Evolutionary conservation across 352 stramenopile species (phyloP).

Genomic region (Plasmopara viticola): DNA sequence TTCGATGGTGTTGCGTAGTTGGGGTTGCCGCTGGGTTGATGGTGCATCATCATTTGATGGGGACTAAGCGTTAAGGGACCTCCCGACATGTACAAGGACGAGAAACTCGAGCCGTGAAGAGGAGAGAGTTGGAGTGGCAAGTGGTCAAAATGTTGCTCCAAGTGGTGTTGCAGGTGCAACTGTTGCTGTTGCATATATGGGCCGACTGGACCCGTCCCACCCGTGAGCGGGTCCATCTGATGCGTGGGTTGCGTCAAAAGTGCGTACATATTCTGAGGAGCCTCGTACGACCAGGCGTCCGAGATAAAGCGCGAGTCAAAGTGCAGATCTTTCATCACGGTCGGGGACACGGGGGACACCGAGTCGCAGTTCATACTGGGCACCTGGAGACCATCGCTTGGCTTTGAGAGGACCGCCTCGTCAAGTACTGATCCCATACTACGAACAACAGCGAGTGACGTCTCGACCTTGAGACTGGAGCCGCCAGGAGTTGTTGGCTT

Average conservation of each 20-base stretch:
- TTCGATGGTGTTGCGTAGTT: conserved; percentile 25
- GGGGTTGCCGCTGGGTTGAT: conserved; percentile 12
- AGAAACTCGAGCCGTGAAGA: conserved; percentile 22
- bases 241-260: conserved; percentile 27
- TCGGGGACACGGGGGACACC: conserved; percentile 23
- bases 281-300: conserved; percentile 40
- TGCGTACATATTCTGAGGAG: conserved; percentile 50
- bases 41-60: conserved; percentile 32
- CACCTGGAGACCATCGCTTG: conserved; percentile 17
- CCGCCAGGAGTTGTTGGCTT: conserved; percentile 18
- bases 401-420: conserved; percentile 15
- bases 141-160: conserved; percentile 9
- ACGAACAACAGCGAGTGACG: conserved; percentile 3
- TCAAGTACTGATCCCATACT: conserved; percentile 7
- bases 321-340: conserved; percentile 33
- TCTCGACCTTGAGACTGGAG: conserved; percentile 24
- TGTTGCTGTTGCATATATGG: conserved; percentile 36
- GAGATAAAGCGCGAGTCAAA: conserved; percentile 45
- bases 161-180: conserved; percentile 17
- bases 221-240: conserved; percentile 25
- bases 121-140: conserved; percentile 18
- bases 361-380: conserved; percentile 23
- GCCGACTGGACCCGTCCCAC: conserved; percentile 25
- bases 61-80: conserved; percentile 22
- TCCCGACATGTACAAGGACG: conserved; percentile 31